Conservation (phyloP, 2,329 filamentous ascomycete species). For the Macrophomina phaseolina region DNA sequence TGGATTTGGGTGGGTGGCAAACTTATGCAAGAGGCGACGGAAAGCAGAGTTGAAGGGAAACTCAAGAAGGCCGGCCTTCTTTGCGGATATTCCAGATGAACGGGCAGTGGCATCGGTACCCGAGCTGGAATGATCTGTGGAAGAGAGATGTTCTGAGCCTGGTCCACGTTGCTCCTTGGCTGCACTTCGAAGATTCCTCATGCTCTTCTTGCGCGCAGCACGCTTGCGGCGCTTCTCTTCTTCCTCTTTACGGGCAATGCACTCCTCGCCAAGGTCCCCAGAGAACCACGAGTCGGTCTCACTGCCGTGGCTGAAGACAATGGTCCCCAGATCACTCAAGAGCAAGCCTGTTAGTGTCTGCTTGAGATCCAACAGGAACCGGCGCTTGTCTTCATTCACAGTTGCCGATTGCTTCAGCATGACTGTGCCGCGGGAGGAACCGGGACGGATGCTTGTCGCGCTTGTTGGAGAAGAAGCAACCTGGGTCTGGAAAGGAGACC, state of each 20-base stretch:
- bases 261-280: slow-evolving; percentile 60
- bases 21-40: slow-evolving; percentile 78
- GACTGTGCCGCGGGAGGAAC: slow-evolving; percentile 71
- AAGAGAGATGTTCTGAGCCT: slow-evolving; percentile 49
- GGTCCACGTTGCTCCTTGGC: slow-evolving; percentile 39
- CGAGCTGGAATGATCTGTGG: slow-evolving; percentile 52
- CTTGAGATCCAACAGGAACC: slow-evolving; percentile 78
- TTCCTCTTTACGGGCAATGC: slow-evolving; percentile 45
- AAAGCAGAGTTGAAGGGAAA: slow-evolving; percentile 87
- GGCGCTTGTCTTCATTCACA: slow-evolving; percentile 71
- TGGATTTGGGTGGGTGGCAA: slow-evolving; percentile 88
- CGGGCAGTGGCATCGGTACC: slow-evolving; percentile 53
- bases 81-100: slow-evolving; percentile 48
- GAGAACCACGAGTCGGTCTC: slow-evolving; percentile 91
- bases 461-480: slow-evolving; percentile 66
- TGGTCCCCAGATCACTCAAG: slow-evolving; percentile 85
- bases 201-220: slow-evolving; percentile 57
- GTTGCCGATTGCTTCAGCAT: slow-evolving; percentile 62
- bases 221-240: slow-evolving; percentile 48
- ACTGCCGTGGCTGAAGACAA: slow-evolving; percentile 85
- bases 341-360: slow-evolving; percentile 83
- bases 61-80: slow-evolving; percentile 56
- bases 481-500: slow-evolving; percentile 81
- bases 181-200: slow-evolving; percentile 62
- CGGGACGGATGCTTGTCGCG: slow-evolving; percentile 66